Evolutionary conservation across 441 rosid genomes (phyloP), one percentile per base, ranked within the genome.

Genomic region (Gossypium davidsonii): DNA sequence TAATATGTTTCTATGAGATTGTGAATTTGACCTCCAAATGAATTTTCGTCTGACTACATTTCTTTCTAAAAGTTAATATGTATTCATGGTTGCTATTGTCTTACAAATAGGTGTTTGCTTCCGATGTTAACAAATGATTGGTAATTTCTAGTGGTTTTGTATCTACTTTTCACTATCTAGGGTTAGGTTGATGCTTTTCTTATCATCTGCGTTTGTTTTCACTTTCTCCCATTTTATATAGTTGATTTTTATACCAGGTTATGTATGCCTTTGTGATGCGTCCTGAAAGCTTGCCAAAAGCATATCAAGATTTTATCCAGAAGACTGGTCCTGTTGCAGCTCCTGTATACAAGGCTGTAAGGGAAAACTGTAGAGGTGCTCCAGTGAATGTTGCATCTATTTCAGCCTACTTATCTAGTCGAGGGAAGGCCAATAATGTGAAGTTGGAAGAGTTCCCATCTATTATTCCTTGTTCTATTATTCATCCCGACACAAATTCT

Each of bases 261-360:
- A 95, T 95, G 99, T 95, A 95, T 84, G 61, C 91, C 76, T 95
- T 95, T 81, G 88, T 92, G 55, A 92, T 95, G 99, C 99, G 90
- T 58, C 98, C 99, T 6, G 99, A 95, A 84, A 95, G 93, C 85
- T 86, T 95, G 87, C 99, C 98, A 28, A 90, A 89, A 82, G 82
- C 98, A 66, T 95, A 95, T 84, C 92, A 81, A 74, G 95, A 93
- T 75, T 95, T 93, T 58, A 95, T 95, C 79, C 98, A 93, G 84
- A 93, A 91, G 81, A 95, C 99, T 20, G 97, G 99, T 64, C 99
- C 99, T 66, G 97, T 93, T 76, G 90, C 92, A 28, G 82, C 77
- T 11, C 94, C 98, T 74, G 91, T 88, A 6, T 95, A 95, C 83
- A 89, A 89, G 85, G 93, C 98, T 73, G 97, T 93, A 20, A 88